phyloP scores from a whole-genome alignment of 176 grass and related monocot genomes.

The Avena insularis region DNA sequence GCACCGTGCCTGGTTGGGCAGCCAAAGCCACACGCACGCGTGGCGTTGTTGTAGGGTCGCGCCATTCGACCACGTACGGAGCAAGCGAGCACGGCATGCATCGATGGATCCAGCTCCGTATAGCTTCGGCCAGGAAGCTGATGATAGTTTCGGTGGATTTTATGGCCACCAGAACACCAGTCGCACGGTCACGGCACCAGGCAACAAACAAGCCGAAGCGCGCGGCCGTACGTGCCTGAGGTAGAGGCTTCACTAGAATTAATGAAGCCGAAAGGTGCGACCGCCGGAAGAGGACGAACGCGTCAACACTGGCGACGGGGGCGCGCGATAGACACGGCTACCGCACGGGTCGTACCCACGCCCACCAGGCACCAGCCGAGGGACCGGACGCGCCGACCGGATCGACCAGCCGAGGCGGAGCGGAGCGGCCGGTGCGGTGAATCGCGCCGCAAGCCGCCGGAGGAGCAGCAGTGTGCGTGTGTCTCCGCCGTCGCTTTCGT shows the following conservation, averaged over 20 bases:
- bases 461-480: background rate
- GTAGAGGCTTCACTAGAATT: background rate
- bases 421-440: background rate
- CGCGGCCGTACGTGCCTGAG: background rate
- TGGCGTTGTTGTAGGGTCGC: background rate
- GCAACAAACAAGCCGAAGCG: background rate
- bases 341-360: background rate
- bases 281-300: background rate
- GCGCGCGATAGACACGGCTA: background rate
- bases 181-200: background rate
- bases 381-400: background rate
- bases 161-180: background rate
- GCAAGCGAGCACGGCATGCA: too few relatives aligned
- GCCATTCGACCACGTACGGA: too few relatives aligned
- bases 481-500: background rate
- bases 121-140: background rate
- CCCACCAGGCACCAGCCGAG: background rate
- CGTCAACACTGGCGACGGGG: conserved; percentile 27
- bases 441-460: background rate
- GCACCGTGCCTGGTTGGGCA: background rate
- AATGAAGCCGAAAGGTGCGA: conserved; percentile 18
- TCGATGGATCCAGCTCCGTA: too few relatives aligned
- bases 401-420: background rate
- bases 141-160: background rate
- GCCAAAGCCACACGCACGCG: background rate